Percentiles rank a stretch among this genome's conserved stretches.
Evolutionary conservation across 2,329 filamentous ascomycete genomes (phyloP).

Genomic region (Fusarium temperatum): DNA sequence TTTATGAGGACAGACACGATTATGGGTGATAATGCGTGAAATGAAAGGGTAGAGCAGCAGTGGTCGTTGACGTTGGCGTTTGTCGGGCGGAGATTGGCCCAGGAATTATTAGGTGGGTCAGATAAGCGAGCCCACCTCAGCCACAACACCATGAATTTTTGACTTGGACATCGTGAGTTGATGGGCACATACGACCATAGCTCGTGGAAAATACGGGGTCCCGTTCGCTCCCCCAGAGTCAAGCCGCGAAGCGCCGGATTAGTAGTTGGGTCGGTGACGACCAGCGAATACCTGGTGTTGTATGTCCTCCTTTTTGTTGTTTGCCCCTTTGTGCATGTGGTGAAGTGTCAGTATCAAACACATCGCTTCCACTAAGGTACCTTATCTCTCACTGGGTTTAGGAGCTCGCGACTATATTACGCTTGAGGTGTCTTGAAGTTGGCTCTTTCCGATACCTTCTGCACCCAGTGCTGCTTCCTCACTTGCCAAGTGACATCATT

Average conservation of each 20-base stretch:
- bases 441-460: no score
- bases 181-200: constrained; percentile 4
- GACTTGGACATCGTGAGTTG: fast-evolving
- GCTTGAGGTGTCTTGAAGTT: no score
- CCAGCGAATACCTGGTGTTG: constrained; percentile 16
- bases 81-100: neutral
- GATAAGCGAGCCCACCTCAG: neutral
- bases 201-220: constrained; percentile 10
- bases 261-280: constrained; percentile 18
- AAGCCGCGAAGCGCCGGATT: constrained; percentile 6
- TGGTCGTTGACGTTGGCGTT: neutral
- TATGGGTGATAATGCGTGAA: neutral
- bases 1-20: no score
- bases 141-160: neutral
- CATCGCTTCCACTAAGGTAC: no score
- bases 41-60: neutral
- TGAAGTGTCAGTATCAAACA: no score
- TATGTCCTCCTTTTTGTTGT: neutral
- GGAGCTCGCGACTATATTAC: no score
- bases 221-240: constrained; percentile 13
- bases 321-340: no score
- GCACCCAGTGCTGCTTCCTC: no score
- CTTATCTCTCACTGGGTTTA: no score
- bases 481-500: no score
- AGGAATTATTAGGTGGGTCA: neutral